These are phyloP conservation scores for Exophiala bonariae DNA, from an alignment of 2,329 filamentous ascomycete genomes.

Conservation along the genomic window DNA sequence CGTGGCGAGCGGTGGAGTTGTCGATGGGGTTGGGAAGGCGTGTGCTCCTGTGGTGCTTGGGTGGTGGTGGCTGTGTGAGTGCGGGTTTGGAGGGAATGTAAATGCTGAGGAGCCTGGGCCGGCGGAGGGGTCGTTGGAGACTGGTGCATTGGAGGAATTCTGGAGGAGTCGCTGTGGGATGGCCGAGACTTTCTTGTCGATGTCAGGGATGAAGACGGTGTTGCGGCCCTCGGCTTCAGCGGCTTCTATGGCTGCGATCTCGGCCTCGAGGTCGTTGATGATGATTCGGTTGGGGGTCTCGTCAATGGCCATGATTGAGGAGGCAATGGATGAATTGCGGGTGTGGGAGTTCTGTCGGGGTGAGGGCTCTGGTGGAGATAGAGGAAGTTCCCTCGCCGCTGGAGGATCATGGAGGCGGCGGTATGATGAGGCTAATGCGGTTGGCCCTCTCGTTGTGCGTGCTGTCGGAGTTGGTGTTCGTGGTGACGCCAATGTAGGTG, in stretches of 20 bases:
- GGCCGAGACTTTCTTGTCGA: slow-evolving; percentile 74
- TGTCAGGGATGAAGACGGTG: slow-evolving; percentile 74
- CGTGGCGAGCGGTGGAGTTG: slow-evolving; percentile 48
- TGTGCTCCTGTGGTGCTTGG: background rate
- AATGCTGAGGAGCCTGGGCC: too few relatives aligned
- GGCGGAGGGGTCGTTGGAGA: background rate
- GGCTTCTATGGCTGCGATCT: slow-evolving; percentile 69
- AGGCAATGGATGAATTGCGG: too few relatives aligned
- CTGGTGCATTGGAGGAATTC: background rate
- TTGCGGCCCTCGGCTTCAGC: slow-evolving; percentile 48
- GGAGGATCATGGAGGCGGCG: background rate
- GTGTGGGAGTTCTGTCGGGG: background rate
- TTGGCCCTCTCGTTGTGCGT: background rate
- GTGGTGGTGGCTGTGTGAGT: slow-evolving; percentile 34
- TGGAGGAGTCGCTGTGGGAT: slow-evolving; percentile 67
- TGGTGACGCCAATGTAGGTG: slow-evolving; percentile 3
- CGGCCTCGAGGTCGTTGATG: slow-evolving; percentile 86
- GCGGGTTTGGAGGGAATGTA: background rate
- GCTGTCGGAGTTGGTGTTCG: background rate
- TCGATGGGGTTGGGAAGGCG: slow-evolving; percentile 34
- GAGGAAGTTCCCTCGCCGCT: background rate
- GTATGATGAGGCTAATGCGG: background rate
- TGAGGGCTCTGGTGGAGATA: too few relatives aligned
- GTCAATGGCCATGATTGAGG: slow-evolving; percentile 72
- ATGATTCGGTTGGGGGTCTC: slow-evolving; percentile 85